These are phyloP conservation scores for Acrocalymma vagum DNA, from an alignment of 2,329 filamentous ascomycete species.

Conservation along the genomic window DNA sequence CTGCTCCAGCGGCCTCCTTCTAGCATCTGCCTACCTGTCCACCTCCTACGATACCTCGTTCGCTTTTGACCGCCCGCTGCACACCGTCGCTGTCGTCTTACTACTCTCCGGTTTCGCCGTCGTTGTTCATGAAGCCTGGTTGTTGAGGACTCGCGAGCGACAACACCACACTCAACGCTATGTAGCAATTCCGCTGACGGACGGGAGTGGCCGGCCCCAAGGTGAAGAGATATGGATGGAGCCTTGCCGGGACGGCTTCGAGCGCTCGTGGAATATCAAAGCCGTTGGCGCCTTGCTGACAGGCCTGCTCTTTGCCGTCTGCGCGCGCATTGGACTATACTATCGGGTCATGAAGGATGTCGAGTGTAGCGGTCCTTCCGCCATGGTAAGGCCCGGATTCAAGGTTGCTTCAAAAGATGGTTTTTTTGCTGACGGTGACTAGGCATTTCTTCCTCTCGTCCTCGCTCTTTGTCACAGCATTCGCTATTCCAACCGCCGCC, in stretches of 20 bases:
- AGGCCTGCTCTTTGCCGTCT: constrained; percentile 38
- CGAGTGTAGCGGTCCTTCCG: constrained; percentile 41
- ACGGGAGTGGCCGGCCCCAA: constrained; percentile 28
- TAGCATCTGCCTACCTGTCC: constrained; percentile 42
- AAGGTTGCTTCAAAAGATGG: no score
- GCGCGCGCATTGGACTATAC: constrained; percentile 40
- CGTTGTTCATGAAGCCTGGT: constrained; percentile 35
- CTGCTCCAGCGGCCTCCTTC: constrained; percentile 43
- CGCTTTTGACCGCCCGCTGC: constrained; percentile 46
- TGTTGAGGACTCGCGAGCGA: constrained; percentile 23
- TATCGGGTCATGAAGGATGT: constrained; percentile 37
- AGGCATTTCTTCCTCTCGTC: constrained; percentile 43
- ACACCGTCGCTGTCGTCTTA: constrained; percentile 40
- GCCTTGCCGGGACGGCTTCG: constrained; percentile 22
- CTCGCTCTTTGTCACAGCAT: constrained; percentile 41
- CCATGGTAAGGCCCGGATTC: constrained; percentile 30
- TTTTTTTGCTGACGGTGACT: constrained; percentile 21
- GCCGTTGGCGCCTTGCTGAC: constrained; percentile 34
- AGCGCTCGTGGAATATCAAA: constrained; percentile 24
- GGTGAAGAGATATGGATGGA: constrained; percentile 38
- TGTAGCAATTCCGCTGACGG: constrained; percentile 39
- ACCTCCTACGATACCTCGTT: constrained; percentile 41
- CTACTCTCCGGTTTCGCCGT: constrained; percentile 41
- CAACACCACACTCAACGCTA: constrained; percentile 29
- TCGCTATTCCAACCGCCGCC: constrained; percentile 32